Percentiles rank a stretch among this genome's conserved stretches.
phyloP scores from a whole-genome alignment of 1,139 yeast species.

The Saccharomycopsis phalli region DNA sequence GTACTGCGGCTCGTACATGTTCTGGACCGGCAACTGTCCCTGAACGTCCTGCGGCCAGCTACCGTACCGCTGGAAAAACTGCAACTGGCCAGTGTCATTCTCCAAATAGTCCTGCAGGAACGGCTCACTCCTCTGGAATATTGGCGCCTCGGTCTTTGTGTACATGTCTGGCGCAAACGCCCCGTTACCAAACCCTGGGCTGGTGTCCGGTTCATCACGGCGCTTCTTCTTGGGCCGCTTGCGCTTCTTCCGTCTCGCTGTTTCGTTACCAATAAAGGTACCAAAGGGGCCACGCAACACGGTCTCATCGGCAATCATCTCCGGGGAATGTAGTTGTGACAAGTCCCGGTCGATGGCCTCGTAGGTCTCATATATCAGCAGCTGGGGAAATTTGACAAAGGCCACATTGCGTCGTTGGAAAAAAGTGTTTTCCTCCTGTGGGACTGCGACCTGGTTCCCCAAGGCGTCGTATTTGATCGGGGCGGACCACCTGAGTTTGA shows the following conservation, averaged over 20 bases:
- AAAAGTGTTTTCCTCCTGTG: slow-evolving; percentile 31
- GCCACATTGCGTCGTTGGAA: slow-evolving; percentile 69
- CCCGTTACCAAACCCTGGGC: background rate
- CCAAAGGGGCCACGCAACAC: slow-evolving; percentile 76
- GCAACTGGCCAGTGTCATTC: too few relatives aligned
- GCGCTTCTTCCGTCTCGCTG: slow-evolving; percentile 1
- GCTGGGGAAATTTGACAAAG: slow-evolving; percentile 59
- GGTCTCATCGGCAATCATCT: slow-evolving; percentile 40
- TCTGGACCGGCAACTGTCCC: too few relatives aligned
- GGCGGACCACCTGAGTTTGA: slow-evolving; percentile 69
- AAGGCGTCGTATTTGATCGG: slow-evolving; percentile 41
- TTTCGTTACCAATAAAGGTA: too few relatives aligned
- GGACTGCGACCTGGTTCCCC: slow-evolving; percentile 28
- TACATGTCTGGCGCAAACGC: too few relatives aligned
- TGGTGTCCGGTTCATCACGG: background rate
- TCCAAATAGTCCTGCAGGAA: too few relatives aligned
- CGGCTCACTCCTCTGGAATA: too few relatives aligned
- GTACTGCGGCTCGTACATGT: too few relatives aligned
- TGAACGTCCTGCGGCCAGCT: too few relatives aligned
- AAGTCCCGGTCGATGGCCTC: slow-evolving; percentile 78
- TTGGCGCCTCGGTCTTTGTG: too few relatives aligned
- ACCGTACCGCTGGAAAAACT: too few relatives aligned
- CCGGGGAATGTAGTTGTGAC: slow-evolving; percentile 48
- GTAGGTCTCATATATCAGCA: slow-evolving; percentile 56
- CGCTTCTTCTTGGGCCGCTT: background rate